A percentile compares a stretch with the other conserved stretches of the same genome.
Conservation (phyloP, 768 basidiomycete species). For the Tulasnella sp. region DNA sequence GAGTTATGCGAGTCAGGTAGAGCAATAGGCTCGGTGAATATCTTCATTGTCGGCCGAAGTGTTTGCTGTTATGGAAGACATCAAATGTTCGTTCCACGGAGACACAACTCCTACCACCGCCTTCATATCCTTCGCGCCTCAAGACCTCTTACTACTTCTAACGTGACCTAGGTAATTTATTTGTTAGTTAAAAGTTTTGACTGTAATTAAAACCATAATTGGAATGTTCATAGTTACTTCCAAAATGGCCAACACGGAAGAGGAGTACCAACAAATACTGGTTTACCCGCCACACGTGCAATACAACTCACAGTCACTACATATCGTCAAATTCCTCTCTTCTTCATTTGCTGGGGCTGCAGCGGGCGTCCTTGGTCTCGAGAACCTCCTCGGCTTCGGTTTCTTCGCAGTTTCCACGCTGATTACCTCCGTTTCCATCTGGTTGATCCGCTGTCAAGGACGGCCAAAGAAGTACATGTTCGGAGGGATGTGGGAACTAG, state of each 20-base stretch:
- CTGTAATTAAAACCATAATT: no score
- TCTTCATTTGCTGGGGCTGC: conserved; percentile 79
- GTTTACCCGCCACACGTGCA: conserved; percentile 56
- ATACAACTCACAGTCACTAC: conserved; percentile 44
- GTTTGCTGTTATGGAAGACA: not conserved
- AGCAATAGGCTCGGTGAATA: not conserved
- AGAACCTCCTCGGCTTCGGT: conserved; percentile 74
- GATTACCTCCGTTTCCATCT: conserved; percentile 54
- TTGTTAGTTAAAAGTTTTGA: no score
- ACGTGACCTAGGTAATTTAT: no score
- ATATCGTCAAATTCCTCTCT: conserved; percentile 66
- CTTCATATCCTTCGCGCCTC: no score
- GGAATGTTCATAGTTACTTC: no score
- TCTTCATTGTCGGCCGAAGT: not conserved
- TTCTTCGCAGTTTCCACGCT: conserved; percentile 62
- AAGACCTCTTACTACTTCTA: no score
- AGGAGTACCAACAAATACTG: conserved; percentile 4
- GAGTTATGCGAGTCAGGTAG: not conserved
- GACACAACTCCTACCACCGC: no score
- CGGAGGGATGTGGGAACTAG: conserved; percentile 54
- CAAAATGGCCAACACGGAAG: not conserved
- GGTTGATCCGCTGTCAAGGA: conserved; percentile 59
- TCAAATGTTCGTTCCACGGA: conserved; percentile 5
- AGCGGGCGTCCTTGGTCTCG: conserved; percentile 80
- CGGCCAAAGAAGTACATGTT: conserved; percentile 51